phyloP scores from a whole-genome alignment of 805 yeast species.

The Wickerhamomyces kurtzmanii region DNA sequence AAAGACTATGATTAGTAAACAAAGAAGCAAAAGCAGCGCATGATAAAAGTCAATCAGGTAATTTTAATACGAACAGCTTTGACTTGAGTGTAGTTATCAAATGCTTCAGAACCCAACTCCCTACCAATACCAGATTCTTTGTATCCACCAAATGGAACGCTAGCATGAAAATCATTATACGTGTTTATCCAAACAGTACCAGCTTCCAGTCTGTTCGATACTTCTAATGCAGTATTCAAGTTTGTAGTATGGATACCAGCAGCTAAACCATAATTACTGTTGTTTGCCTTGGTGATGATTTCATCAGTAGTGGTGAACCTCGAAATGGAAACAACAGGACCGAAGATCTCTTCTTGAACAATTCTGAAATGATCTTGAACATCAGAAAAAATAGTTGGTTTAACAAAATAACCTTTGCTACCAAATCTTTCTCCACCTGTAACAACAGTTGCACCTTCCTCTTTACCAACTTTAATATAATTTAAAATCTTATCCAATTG shows the following conservation, averaged over 20 bases:
- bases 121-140: slow-evolving; percentile 85
- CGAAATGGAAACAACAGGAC: slow-evolving; percentile 74
- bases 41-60: too few relatives aligned
- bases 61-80: slow-evolving; percentile 67
- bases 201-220: slow-evolving; percentile 57
- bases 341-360: slow-evolving; percentile 86
- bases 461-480: slow-evolving; percentile 54
- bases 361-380: slow-evolving; percentile 66
- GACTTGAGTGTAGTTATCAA: slow-evolving; percentile 71
- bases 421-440: slow-evolving; percentile 78
- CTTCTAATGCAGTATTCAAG: slow-evolving; percentile 54
- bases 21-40: too few relatives aligned
- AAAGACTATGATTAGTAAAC: too few relatives aligned
- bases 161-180: slow-evolving; percentile 75
- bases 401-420: slow-evolving; percentile 58
- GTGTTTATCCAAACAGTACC: slow-evolving; percentile 84
- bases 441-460: slow-evolving; percentile 60
- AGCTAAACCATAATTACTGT: slow-evolving; percentile 75
- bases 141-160: slow-evolving; percentile 89
- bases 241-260: slow-evolving; percentile 79
- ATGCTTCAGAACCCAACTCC: slow-evolving; percentile 83
- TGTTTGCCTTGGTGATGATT: slow-evolving; percentile 65
- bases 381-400: slow-evolving; percentile 83
- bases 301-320: slow-evolving; percentile 69
- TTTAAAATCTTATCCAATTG: slow-evolving; percentile 58